Evolutionary conservation across 2,329 filamentous ascomycete species (phyloP).

Genomic region (Curvularia eragrostidis): DNA sequence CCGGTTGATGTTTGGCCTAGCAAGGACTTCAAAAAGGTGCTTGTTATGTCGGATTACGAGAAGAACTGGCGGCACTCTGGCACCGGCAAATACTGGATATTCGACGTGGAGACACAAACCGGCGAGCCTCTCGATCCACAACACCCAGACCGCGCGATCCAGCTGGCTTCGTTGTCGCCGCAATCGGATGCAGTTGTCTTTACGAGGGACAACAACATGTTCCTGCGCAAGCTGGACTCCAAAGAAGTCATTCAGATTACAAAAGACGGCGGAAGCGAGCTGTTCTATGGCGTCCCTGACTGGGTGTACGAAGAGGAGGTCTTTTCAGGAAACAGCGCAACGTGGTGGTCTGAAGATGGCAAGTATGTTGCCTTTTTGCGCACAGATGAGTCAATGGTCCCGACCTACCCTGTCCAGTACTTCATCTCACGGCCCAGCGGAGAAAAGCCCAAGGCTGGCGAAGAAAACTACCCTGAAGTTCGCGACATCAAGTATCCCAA

Average conservation of each 20-base stretch:
- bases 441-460: constrained; percentile 67
- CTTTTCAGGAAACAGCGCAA: constrained; percentile 78
- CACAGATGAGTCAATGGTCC: constrained; percentile 91
- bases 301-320: constrained; percentile 97
- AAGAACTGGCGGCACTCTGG: constrained; percentile 91
- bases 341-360: constrained; percentile 94
- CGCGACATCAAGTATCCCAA: constrained; percentile 97
- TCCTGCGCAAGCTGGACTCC: constrained; percentile 70
- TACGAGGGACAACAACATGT: constrained; percentile 89
- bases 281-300: constrained; percentile 96
- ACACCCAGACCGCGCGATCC: constrained; percentile 69
- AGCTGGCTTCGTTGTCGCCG: constrained; percentile 90
- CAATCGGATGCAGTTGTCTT: constrained; percentile 87
- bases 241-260: constrained; percentile 75
- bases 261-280: constrained; percentile 80
- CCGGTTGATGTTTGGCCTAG: constrained; percentile 75
- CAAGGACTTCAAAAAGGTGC: constrained; percentile 81
- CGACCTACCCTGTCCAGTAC: constrained; percentile 91
- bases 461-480: constrained; percentile 90
- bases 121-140: constrained; percentile 78
- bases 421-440: constrained; percentile 88
- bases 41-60: constrained; percentile 75
- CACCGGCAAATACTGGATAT: constrained; percentile 86
- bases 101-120: constrained; percentile 82
- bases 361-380: constrained; percentile 89